phyloP scores from a whole-genome alignment of 441 rosid species.

The Biscutella auriculata region DNA sequence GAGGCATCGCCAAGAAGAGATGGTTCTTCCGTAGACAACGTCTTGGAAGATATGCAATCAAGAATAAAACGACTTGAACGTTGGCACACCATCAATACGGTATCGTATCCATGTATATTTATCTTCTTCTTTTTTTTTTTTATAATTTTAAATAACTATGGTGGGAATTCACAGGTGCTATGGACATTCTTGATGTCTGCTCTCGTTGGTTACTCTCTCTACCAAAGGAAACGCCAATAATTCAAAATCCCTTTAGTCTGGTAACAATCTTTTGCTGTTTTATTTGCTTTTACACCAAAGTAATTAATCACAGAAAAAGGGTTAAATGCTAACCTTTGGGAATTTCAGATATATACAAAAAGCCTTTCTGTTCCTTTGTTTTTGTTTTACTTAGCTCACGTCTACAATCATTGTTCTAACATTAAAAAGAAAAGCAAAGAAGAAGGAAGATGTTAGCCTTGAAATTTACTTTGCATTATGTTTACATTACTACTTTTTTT shows the following conservation, averaged over 20 bases:
- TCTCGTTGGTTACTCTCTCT: slow-evolving; percentile 87
- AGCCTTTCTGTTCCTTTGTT: background rate
- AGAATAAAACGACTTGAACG: slow-evolving; percentile 87
- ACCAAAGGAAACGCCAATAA: slow-evolving; percentile 77
- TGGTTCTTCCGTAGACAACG: slow-evolving; percentile 47
- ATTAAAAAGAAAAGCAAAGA: background rate
- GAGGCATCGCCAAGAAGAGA: slow-evolving; percentile 78
- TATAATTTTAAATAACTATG: background rate
- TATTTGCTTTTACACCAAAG: background rate
- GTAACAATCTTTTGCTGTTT: background rate
- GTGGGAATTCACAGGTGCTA: slow-evolving; percentile 44
- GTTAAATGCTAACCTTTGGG: slow-evolving; percentile 10
- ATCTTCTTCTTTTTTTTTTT: background rate
- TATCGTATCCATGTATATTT: slow-evolving; percentile 16
- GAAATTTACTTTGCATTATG: too few species aligned
- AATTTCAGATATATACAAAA: background rate
- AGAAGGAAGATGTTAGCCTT: background rate
- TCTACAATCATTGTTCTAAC: background rate
- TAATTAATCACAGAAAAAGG: slow-evolving; percentile 3
- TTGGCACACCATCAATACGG: slow-evolving; percentile 90
- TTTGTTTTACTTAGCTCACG: background rate
- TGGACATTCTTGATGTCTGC: slow-evolving; percentile 99
- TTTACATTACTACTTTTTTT: too few species aligned
- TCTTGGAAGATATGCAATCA: slow-evolving; percentile 80
- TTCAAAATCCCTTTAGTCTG: background rate